Evolutionary conservation across 345 rosid genomes (phyloP), one percentile per base, ranked within the genome.

Genomic region (Pistacia vera): DNA sequence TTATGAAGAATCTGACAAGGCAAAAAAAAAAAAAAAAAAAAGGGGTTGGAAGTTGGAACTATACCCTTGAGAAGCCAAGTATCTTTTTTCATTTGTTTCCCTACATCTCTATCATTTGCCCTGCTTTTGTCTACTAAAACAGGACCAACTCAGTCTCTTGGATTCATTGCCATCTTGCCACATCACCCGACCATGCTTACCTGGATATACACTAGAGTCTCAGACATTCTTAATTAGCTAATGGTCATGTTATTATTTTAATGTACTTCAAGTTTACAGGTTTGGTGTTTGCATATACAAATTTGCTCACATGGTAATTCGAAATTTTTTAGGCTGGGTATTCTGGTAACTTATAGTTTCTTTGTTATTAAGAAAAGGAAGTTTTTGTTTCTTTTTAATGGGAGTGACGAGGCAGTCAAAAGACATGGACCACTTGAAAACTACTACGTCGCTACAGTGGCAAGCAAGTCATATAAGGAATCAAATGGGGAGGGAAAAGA

Each of bases 31-130:
- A 25, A 87, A 85, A 83, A 83, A 87, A 72, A 85, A 82, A 92
- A 85, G 86, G 6, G 68, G 76, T 76, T 77, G 78, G 86, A 85
- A 83, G 78, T 76, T 79, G 78, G 86, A 85, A 83, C 81, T 87
- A 67, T 77, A 73, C 85, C 89, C 80, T 84, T 84, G 79, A 79
- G 92, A 90, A 94, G 95, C 86, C 90, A 92, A 90, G 92, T 82
- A 88, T 92, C 92, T 85, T 86, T 89, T 54, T 81, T 70, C 81
- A 75, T 77, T 69, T 77, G 73, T 81, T 85, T 84, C 84, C 81
- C 76, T 67, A 73, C 84, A 78, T 69, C 79, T 81, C 83, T 78
- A 76, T 78, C 89, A 82, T 82, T 79, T 78, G 62, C 84, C 71
- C 77, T 79, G 86, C 88, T 87, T 86, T 89, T 92, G 82, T 88